Percentiles rank a stretch among this genome's conserved stretches.
phyloP scores from a whole-genome alignment of 306 rosid genomes.

The Casuarina glauca region DNA sequence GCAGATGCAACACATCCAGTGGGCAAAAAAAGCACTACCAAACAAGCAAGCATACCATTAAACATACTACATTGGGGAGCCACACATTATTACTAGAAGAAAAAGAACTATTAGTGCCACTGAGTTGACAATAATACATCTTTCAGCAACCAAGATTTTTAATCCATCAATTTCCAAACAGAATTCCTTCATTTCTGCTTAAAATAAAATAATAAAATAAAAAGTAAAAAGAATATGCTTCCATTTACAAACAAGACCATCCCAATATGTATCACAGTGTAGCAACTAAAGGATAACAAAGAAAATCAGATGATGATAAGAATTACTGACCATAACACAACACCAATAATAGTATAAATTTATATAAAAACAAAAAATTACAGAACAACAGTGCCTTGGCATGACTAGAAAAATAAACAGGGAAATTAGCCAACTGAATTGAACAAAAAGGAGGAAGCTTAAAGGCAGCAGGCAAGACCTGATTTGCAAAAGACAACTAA shows the following conservation, averaged over 20 bases:
- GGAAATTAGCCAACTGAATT: neutral
- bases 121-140: neutral
- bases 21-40: neutral
- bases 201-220: neutral
- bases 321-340: neutral
- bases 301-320: neutral
- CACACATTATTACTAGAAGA: neutral
- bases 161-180: neutral
- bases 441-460: neutral
- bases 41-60: too few species aligned
- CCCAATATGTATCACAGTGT: neutral
- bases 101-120: neutral
- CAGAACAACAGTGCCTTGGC: neutral
- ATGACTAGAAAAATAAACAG: neutral
- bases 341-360: neutral
- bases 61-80: neutral
- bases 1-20: neutral
- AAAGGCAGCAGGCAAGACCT: slow-evolving; percentile 2
- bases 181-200: neutral
- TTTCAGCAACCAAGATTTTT: neutral
- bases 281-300: too few species aligned
- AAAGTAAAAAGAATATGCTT: neutral
- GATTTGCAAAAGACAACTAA: neutral
- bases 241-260: neutral
- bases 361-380: neutral